Base-by-base conservation (phyloP, 2,329 filamentous ascomycete genomes). In the Exophiala xenobiotica region DNA sequence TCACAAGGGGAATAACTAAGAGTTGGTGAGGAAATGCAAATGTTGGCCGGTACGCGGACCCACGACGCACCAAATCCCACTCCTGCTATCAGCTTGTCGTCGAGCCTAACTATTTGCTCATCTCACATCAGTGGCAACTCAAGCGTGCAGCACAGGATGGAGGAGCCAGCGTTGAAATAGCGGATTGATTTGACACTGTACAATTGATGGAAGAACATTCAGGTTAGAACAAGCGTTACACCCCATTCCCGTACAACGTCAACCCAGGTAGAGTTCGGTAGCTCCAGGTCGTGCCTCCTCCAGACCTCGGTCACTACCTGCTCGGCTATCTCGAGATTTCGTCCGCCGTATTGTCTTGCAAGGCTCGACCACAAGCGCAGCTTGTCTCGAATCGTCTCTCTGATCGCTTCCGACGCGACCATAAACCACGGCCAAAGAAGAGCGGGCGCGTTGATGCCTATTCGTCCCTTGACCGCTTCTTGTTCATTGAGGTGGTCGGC, bases 401-500 rank as follows among this genome's bases (percentile, higher is more conserved):
- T 19, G n/a, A 46, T 46, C 4, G 44, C 31, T n/a, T 46, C 44
- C 20, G 44, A 46, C 11, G 44, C 44, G 20, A 46, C 44, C 44
- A 46, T 46, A 31, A 46, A 46, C 44, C 44, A 46, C 24, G 44
- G 44, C 44, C 44, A 46, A 12, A 46, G 31, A 46, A 46, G 44
- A 4, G 44, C 44, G 12, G 44, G 44, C 9, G 29, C 29, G 11
- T 46, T 46, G 20, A 46, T 26, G 6, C 44, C 44, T 12, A 31
- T 46, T 37, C 44, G 44, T 12, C 31, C 31, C 27, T 46, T 46
- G 44, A 46, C 27, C 19, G 37, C 44, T 27, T 46, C 44, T 19
- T 46, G 44, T 16, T 46, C 44, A 20, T 46, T 40, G 19, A 40
- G 38, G 14, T 40, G 38, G n/a, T 40, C 38, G 18, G 46, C 46